Percentiles rank a stretch among this genome's conserved stretches.
Conservation (phyloP, 1,284 basidiomycete species). For the Jaminaea rosea region DNA sequence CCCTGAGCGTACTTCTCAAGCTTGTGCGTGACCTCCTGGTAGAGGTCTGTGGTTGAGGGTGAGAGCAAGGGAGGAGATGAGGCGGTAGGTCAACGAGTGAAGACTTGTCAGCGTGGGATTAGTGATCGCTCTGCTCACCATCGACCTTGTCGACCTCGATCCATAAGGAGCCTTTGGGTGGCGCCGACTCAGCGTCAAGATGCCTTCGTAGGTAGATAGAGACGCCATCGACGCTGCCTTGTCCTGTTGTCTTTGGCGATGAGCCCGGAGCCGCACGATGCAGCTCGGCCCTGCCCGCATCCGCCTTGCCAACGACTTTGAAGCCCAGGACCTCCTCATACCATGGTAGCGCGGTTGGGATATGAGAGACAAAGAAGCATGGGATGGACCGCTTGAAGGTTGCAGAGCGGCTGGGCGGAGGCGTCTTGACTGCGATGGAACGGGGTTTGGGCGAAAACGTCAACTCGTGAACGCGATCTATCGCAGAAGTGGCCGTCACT, state of each 20-base stretch:
- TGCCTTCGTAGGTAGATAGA: conserved; percentile 1
- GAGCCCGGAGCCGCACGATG: not conserved
- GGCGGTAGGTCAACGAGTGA: not conserved
- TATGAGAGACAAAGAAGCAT: not conserved
- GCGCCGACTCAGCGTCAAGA: not conserved
- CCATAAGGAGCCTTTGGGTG: not conserved
- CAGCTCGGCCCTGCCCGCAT: not conserved
- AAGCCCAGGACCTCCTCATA: conserved; percentile 10
- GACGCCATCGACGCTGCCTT: not conserved
- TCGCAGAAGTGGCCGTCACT: not conserved
- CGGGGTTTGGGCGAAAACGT: no score
- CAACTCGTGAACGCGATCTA: not conserved
- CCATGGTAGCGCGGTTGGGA: not conserved
- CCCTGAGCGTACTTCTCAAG: conserved; percentile 3
- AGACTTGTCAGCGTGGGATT: not conserved
- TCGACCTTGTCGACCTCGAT: conserved; percentile 1
- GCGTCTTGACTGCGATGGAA: not conserved
- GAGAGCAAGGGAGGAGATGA: not conserved
- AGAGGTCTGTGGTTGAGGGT: conserved; percentile 3
- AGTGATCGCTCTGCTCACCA: not conserved
- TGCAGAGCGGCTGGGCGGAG: not conserved
- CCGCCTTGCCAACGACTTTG: conserved; percentile 2
- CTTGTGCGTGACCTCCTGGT: conserved; percentile 1
- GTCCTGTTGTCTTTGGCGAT: not conserved
- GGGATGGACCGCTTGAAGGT: conserved; percentile 1